Base-by-base conservation (phyloP, 768 basidiomycete genomes). In the Melanogaster broomeanus region DNA sequence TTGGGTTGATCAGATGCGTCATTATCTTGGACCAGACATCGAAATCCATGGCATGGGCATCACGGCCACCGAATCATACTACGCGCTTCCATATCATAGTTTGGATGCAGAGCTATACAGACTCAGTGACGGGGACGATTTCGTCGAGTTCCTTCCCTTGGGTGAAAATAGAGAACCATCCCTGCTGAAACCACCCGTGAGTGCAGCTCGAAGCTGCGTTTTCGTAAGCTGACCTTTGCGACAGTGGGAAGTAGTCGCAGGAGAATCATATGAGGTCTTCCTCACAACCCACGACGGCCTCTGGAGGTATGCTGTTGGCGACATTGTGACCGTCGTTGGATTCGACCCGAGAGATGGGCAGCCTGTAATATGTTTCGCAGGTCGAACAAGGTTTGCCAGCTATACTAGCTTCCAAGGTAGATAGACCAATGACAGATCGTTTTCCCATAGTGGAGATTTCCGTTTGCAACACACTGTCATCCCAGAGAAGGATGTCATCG, bases 281-380 rank as follows among this genome's bases (percentile, higher is more conserved):
- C 25, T 52, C 30, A 52, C 55, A 6, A 52, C 51, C 1, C 45
- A n/a, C n/a, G n/a, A n/a, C n/a, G n/a, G n/a, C n/a, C n/a, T n/a
- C n/a, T n/a, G n/a, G n/a, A n/a, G n/a, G 27, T 56, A 56, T 8
- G 25, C 42, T 16, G 10, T 52, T 15, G 55, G 45, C 8, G 55
- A 56, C 16, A 40, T 56, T 2, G 12, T 56, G 10, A 33, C 31
- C 3, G 28, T 56, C 10, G 33, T 35, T 18, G 51, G 51, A 10
- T 56, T 56, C 22, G 51, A 47, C 12, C 55, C 51, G 9, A 30
- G 37, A 11, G 42, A 56, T 11, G 55, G 55, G 19, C 18, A 42
- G 11, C 55, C 55, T 7, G 39, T 56, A 33, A n/a, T 53, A 6
- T 21, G 41, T 21, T 53, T 51, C 12, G 22, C 27, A 24, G 34